Conservation (phyloP, 192 early-diverging fungal species). For the Phycomyces nitens region DNA sequence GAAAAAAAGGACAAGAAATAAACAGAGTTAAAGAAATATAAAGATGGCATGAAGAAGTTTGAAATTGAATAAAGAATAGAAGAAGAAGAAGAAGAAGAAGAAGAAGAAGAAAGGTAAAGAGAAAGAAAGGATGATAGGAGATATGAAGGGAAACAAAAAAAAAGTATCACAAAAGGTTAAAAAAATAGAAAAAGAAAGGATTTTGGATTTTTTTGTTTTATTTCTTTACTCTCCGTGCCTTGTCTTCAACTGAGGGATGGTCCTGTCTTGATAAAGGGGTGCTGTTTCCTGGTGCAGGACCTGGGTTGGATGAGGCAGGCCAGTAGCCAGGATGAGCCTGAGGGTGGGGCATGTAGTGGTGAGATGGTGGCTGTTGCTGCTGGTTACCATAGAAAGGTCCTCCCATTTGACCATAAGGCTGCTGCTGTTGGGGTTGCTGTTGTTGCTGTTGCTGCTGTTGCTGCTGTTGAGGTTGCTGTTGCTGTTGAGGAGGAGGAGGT, state of each 20-base stretch:
- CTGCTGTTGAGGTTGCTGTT: no score
- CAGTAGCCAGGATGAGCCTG: constrained; percentile 14
- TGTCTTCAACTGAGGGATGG: neutral
- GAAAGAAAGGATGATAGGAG: no score
- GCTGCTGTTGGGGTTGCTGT: neutral
- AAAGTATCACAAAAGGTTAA: no score
- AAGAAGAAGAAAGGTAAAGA: no score
- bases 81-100: no score
- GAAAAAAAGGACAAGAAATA: neutral
- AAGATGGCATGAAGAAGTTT: neutral
- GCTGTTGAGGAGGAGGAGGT: constrained; percentile 1
- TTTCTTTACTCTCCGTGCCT: neutral
- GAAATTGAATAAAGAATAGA: no score
- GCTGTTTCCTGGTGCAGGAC: neutral
- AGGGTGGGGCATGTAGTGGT: constrained; percentile 6
- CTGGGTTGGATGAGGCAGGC: neutral
- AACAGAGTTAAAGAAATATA: neutral
- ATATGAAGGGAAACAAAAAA: no score
- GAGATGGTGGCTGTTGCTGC: neutral
- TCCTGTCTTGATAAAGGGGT: neutral
- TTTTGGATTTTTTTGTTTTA: no score
- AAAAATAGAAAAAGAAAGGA: no score
- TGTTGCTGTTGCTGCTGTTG: neutral
- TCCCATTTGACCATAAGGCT: constrained; percentile 6
- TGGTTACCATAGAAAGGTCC: constrained; percentile 13